These are phyloP conservation scores for Pythium angustatum DNA, from an alignment of 352 stramenopile genomes.

Conservation along the genomic window DNA sequence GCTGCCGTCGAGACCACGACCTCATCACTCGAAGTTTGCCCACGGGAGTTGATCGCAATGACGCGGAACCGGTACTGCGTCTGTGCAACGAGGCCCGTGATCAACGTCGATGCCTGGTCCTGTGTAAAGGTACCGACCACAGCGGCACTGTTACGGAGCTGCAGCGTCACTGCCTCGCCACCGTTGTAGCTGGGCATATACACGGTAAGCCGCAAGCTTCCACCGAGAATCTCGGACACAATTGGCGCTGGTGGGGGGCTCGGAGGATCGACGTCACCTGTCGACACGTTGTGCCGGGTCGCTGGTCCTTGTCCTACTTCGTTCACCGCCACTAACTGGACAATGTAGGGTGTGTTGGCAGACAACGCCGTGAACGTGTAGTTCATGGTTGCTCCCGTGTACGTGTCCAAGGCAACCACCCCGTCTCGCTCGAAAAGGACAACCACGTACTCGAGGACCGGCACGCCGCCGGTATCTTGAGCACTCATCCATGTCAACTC, in stretches of 20 bases:
- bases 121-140: constrained; percentile 30
- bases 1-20: constrained; percentile 32
- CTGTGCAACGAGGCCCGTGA: constrained; percentile 38
- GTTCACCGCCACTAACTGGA: constrained; percentile 13
- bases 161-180: constrained; percentile 38
- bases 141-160: constrained; percentile 31
- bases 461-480: constrained; percentile 46
- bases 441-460: constrained; percentile 34
- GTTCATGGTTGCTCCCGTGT: not conserved
- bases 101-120: constrained; percentile 23
- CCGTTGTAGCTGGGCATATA: constrained; percentile 37
- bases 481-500: constrained; percentile 41
- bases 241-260: constrained; percentile 20
- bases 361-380: constrained; percentile 11
- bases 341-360: constrained; percentile 22
- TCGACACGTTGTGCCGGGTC: constrained; percentile 1
- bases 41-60: constrained; percentile 38
- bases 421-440: constrained; percentile 6
- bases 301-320: constrained; percentile 5
- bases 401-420: not conserved
- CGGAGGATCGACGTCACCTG: constrained; percentile 17
- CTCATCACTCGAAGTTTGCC: constrained; percentile 29
- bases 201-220: constrained; percentile 21
- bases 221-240: constrained; percentile 16
- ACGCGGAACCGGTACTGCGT: constrained; percentile 46